Base-by-base conservation (phyloP, 2,329 filamentous ascomycete species). In the Penicillium psychrosexuale region DNA sequence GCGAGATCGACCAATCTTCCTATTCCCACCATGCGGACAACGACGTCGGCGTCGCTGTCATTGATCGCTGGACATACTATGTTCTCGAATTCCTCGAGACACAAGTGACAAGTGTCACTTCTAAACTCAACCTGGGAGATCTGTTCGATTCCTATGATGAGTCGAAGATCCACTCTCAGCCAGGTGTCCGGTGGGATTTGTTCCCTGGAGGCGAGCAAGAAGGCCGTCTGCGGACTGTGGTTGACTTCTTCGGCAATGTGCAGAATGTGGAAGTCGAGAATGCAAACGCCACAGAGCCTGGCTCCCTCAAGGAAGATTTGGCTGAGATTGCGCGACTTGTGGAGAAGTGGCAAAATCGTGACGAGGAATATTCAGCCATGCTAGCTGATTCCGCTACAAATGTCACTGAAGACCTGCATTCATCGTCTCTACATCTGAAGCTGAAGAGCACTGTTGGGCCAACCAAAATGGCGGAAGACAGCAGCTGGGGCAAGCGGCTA, bases 21-120 rank as follows among this genome's bases (percentile, higher is more conserved):
- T 99, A 99, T 76, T 96, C 90, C 1, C 94, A 99, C 76, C 94
- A 99, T 72, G 94, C 94, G 53, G 94, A 99, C 75, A 96, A 93
- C 74, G 94, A 99, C 69, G 92, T 99, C 33, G 94, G 94, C 34
- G 94, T 99, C 24, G 94, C 94, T 31, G 94, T 99, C 61, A 99
- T 99, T 71, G 94, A 99, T 73, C 88, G 94, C 58, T 99, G 95
- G 80, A 99, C 94, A 7, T 99, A 97, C 76, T 97, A 97, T 77
- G 96, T 96, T 68, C 84, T 99, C 50, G 94, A 99, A 67, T 99
- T 97, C 72, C 83, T 99, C 31, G 94, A 99, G 73, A 89, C 85
- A 3, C 87, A 96, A 67, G 90, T 97, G 56, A 87, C 87, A 57
- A 92, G 93, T 61, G 85, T 92, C 39, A 88, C 85, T 68, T 91